Conservation (phyloP, 768 basidiomycete species). For the Russula griseocarnosa region DNA sequence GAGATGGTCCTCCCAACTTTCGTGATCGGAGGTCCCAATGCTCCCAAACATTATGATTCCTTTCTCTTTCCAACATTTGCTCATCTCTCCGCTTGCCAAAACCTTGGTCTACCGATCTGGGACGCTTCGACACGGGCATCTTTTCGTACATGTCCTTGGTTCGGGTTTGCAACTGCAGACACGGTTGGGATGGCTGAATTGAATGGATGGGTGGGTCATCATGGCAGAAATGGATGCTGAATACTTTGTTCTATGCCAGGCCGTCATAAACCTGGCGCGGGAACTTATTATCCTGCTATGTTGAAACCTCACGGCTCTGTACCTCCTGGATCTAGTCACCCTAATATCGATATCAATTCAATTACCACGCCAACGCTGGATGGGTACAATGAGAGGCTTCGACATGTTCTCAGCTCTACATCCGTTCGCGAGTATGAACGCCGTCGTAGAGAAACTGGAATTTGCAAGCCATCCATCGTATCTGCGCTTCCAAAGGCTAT, state of each 20-base stretch:
- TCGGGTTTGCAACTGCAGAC: not conserved
- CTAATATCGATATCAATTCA: not conserved
- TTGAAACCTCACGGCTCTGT: not conserved
- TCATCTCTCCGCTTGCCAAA: not conserved
- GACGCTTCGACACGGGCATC: not conserved
- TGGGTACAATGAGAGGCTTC: not conserved
- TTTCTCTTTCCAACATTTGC: not conserved
- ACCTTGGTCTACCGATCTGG: not conserved
- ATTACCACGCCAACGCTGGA: not conserved
- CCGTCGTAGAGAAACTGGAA: not conserved
- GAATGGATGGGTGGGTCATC: not conserved
- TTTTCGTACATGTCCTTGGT: not conserved
- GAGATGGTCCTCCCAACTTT: not conserved
- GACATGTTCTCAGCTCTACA: not conserved
- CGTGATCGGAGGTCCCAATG: not conserved
- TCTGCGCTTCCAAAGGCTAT: not conserved
- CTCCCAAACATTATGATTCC: not conserved
- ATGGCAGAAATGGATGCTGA: not conserved
- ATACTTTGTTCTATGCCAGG: not conserved
- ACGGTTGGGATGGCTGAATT: not conserved
- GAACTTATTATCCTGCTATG: not conserved
- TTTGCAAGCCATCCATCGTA: not conserved
- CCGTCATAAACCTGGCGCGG: not conserved
- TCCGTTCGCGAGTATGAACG: not conserved
- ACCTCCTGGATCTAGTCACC: not conserved